phyloP scores from a whole-genome alignment of 805 yeast species.

The Ogataea nakhonphanomensis region DNA sequence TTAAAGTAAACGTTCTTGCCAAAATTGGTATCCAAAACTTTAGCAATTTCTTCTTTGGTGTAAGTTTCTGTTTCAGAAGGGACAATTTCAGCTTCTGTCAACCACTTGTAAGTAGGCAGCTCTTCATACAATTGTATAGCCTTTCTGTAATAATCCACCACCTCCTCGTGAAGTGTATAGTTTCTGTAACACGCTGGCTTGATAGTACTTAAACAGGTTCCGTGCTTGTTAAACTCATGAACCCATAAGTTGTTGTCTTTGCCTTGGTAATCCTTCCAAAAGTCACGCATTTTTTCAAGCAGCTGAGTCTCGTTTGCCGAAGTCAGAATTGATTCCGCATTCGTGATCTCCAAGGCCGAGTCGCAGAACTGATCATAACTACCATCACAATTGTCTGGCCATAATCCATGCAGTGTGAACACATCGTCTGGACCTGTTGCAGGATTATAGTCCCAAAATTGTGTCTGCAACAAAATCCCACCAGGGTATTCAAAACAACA shows the following conservation, averaged over 20 bases:
- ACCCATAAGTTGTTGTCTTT: slow-evolving; percentile 73
- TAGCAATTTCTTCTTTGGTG: slow-evolving; percentile 50
- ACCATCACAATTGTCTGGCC: slow-evolving; percentile 90
- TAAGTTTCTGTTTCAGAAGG: slow-evolving; percentile 62
- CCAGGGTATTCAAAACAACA: slow-evolving; percentile 90
- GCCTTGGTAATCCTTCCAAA: slow-evolving; percentile 76
- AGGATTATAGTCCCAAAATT: slow-evolving; percentile 88
- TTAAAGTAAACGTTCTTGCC: slow-evolving; percentile 58
- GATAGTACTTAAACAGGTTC: slow-evolving; percentile 83
- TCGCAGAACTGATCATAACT: slow-evolving; percentile 79
- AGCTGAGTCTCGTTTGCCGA: slow-evolving; percentile 49
- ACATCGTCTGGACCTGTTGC: slow-evolving; percentile 65
- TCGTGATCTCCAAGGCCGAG: slow-evolving; percentile 48
- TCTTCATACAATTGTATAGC: slow-evolving; percentile 54
- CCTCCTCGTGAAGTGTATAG: slow-evolving; percentile 38
- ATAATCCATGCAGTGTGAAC: slow-evolving; percentile 81
- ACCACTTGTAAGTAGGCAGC: slow-evolving; percentile 65
- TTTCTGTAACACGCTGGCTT: slow-evolving; percentile 63
- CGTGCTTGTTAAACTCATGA: slow-evolving; percentile 93
- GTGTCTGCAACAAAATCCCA: slow-evolving; percentile 80
- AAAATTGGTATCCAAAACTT: slow-evolving; percentile 48
- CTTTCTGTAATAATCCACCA: slow-evolving; percentile 66
- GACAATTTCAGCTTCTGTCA: slow-evolving; percentile 62
- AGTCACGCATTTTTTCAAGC: slow-evolving; percentile 49
- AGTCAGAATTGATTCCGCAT: slow-evolving; percentile 45